These are phyloP conservation scores for Botrytis elliptica DNA, from an alignment of 2,329 filamentous ascomycete genomes.

Conservation along the genomic window DNA sequence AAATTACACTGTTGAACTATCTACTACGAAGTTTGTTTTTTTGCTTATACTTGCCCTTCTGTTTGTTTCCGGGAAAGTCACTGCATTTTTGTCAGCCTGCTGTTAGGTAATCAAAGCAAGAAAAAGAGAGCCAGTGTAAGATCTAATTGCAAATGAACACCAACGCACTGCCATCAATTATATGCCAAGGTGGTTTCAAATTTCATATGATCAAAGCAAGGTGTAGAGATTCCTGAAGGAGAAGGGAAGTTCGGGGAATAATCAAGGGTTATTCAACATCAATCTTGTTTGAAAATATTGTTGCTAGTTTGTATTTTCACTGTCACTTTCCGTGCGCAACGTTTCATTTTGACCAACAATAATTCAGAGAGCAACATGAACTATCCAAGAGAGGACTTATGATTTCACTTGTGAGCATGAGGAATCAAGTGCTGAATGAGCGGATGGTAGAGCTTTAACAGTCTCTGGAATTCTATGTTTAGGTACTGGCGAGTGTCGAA, in stretches of 20 bases:
- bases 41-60: background rate
- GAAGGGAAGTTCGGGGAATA: background rate
- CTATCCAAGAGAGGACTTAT: background rate
- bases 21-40: background rate
- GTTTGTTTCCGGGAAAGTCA: background rate
- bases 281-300: background rate
- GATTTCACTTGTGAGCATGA: background rate
- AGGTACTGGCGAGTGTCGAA: background rate
- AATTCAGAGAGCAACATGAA: background rate
- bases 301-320: background rate
- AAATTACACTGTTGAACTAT: background rate
- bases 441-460: background rate
- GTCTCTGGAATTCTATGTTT: background rate
- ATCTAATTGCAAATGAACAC: background rate
- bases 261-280: accelerated
- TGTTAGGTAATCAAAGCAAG: background rate
- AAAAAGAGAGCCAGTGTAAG: accelerated
- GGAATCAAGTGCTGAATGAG: background rate
- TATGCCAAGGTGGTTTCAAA: background rate
- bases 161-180: accelerated
- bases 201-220: background rate
- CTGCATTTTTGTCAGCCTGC: background rate
- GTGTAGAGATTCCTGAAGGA: background rate
- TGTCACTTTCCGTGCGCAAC: background rate
- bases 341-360: background rate